Base-by-base conservation (phyloP, 177 flowering plant genomes). In the Telopea speciosissima region DNA sequence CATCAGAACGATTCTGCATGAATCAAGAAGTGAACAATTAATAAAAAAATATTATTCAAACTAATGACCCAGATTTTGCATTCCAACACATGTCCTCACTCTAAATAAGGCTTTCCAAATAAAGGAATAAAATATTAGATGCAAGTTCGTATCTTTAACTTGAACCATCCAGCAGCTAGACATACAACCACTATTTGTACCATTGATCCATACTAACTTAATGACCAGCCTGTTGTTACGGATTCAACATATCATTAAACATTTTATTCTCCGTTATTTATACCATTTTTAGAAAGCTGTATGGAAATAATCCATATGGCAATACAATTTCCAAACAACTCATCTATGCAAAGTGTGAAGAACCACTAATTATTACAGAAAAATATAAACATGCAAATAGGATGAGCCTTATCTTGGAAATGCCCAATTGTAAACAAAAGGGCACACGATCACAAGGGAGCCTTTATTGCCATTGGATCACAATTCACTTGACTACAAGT, bases 1-100 rank as follows among this genome's bases (percentile, higher is more conserved):
- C 97, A 90, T 95, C 97, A 80, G 85, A 80, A 14, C 85, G 90
- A 68, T 84, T 88, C 97, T 95, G 86, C 80, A 75, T 22, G 49
- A 10, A 69, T 22, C 4, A 68, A 66, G 74, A 44, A 16, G 22
- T 28, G 12, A 31, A 13, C 22, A 68, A 13, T 54, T 5, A 68
- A 3, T n/a, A 36, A 54, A 3, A 58, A n/a, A 36, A 54, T 31
- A 31, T 5, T 36, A 36, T 5, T 49, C 0, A 49, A 9, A 9
- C 24, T 58, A 17, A 8, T 4, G n/a, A 58, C 23, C 61, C 8
- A 58, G 6, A 58, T n/a, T 16, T 58, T 49, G 54, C 19, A 49
- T 1, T 5, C 0, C n/a, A 58, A 58, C n/a, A 36, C 0, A 58
- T n/a, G 9, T 58, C 7, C 61, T 3, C 61, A 3, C 8, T 58